phyloP scores from a whole-genome alignment of 1,284 basidiomycete genomes.

The Sporisorium reilianum region DNA sequence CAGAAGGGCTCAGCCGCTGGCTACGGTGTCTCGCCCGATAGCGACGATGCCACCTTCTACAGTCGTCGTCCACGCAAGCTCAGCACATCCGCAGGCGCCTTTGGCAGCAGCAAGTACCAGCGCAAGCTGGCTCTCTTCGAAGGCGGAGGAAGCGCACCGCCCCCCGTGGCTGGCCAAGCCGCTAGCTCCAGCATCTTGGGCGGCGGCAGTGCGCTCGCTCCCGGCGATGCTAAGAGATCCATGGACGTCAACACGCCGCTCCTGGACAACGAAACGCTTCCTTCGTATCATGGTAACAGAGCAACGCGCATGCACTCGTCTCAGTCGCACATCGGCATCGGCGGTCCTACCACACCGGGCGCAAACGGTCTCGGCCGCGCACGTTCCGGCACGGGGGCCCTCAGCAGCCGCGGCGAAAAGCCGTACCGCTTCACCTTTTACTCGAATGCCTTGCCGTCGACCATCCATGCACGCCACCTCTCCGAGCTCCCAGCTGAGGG shows the following conservation, averaged over 20 bases:
- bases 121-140: slow-evolving; percentile 95
- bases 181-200: slow-evolving; percentile 70
- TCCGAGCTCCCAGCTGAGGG: slow-evolving; percentile 94
- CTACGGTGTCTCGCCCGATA: slow-evolving; percentile 61
- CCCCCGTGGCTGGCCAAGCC: slow-evolving; percentile 52
- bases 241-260: slow-evolving; percentile 69
- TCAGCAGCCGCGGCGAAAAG: slow-evolving; percentile 70
- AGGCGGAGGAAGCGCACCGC: slow-evolving; percentile 71
- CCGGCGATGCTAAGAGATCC: slow-evolving; percentile 17
- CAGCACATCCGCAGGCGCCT: slow-evolving; percentile 43
- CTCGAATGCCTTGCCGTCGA: slow-evolving; percentile 89
- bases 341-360: slow-evolving; percentile 16
- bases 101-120: slow-evolving; percentile 71
- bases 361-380: slow-evolving; percentile 17
- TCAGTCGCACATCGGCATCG: slow-evolving; percentile 28
- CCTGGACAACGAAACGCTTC: slow-evolving; percentile 67
- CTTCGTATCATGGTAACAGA: slow-evolving; percentile 63
- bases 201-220: slow-evolving; percentile 61
- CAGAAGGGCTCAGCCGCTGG: slow-evolving; percentile 38
- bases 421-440: slow-evolving; percentile 99
- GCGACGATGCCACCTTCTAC: slow-evolving; percentile 67
- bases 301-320: slow-evolving; percentile 24
- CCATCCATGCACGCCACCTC: slow-evolving; percentile 92
- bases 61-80: slow-evolving; percentile 61
- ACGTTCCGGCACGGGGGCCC: slow-evolving; percentile 38